Conservation (phyloP, 495 filamentous ascomycete species). For the Trichocladium antarcticum region DNA sequence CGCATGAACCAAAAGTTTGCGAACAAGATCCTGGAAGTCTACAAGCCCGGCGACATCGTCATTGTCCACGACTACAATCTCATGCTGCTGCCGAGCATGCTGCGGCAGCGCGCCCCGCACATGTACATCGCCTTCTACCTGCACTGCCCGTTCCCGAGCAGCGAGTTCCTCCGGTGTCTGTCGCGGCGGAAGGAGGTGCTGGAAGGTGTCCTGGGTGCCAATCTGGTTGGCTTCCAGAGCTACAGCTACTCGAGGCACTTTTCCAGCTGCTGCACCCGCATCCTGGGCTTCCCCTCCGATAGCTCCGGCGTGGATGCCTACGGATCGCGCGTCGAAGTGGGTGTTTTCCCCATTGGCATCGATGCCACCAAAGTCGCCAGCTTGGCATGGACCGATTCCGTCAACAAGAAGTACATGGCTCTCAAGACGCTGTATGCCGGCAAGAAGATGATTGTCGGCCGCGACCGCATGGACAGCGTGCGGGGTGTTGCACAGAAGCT, state of each 20-base stretch:
- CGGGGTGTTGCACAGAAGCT: conserved; percentile 87
- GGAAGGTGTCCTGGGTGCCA: conserved; percentile 76
- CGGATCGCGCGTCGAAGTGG: conserved; percentile 74
- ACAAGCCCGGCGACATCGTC: conserved; percentile 82
- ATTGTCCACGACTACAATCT: conserved; percentile 90
- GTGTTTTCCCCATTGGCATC: conserved; percentile 86
- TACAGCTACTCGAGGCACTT: conserved; percentile 89
- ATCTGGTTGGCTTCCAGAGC: conserved; percentile 87
- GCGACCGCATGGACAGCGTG: conserved; percentile 81
- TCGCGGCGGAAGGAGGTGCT: conserved; percentile 77
- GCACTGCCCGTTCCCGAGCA: conserved; percentile 86
- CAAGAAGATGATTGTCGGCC: conserved; percentile 88
- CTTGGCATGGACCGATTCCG: conserved; percentile 54
- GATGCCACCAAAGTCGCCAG: conserved; percentile 61
- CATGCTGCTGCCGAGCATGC: conserved; percentile 70
- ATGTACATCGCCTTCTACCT: conserved; percentile 87
- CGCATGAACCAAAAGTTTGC: conserved; percentile 81
- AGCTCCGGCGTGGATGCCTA: conserved; percentile 77
- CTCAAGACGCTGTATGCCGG: conserved; percentile 64
- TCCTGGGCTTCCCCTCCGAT: conserved; percentile 72
- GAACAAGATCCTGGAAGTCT: conserved; percentile 69
- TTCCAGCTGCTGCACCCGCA: conserved; percentile 77
- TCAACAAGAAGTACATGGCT: conserved; percentile 54
- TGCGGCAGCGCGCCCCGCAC: conserved; percentile 69
- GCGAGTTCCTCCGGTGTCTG: conserved; percentile 80